Conservation (phyloP, 2,329 filamentous ascomycete species). For the Ilyonectria mors-panacis region DNA sequence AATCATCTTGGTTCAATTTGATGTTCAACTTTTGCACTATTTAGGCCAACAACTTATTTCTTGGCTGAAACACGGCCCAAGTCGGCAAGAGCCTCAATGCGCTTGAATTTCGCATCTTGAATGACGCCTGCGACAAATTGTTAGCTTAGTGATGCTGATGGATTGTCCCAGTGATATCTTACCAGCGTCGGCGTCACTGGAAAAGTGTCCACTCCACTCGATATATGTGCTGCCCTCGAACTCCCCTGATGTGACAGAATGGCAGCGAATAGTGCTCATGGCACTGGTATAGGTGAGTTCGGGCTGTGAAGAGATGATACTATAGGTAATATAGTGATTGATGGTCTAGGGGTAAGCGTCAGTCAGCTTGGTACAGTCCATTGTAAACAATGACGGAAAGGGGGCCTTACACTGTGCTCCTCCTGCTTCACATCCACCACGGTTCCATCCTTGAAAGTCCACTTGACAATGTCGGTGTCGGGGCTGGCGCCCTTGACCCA, state of each 20-base stretch:
- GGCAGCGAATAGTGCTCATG: conserved; percentile 76
- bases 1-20: background rate
- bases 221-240: conserved; percentile 76
- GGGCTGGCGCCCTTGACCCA: conserved; percentile 73
- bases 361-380: background rate
- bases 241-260: conserved; percentile 76
- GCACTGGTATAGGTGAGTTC: conserved; percentile 77
- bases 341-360: conserved; percentile 65
- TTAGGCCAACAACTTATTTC: conserved; percentile 36
- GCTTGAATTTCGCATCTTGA: conserved; percentile 83
- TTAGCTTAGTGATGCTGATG: conserved; percentile 20
- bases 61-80: conserved; percentile 66
- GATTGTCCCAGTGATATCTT: conserved; percentile 47
- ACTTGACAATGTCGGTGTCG: conserved; percentile 79
- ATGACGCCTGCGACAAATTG: conserved; percentile 71
- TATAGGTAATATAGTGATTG: conserved; percentile 83
- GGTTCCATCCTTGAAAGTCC: conserved; percentile 80
- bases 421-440: conserved; percentile 82
- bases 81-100: conserved; percentile 78
- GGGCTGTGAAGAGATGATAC: conserved; percentile 76
- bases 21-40: background rate
- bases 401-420: conserved; percentile 74
- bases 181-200: conserved; percentile 79
- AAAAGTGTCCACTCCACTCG: conserved; percentile 79
- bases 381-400: too few relatives aligned